Conservation (phyloP, 2,329 filamentous ascomycete species). For the Fusarium sp. region DNA sequence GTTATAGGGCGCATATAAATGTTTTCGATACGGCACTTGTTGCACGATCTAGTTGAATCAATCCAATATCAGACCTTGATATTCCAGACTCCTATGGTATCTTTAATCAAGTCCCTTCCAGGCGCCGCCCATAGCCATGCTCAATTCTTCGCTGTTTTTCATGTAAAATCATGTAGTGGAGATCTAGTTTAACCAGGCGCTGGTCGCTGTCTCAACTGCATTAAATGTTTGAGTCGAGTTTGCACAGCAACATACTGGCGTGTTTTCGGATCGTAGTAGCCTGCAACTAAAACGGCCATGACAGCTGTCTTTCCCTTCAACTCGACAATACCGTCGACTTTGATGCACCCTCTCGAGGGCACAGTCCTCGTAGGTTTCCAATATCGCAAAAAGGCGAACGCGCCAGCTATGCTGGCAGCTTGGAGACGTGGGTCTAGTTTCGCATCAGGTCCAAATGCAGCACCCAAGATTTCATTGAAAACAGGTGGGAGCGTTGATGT, state of each 20-base stretch:
- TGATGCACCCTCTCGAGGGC: slow-evolving; percentile 63
- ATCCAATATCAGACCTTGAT: slow-evolving; percentile 27
- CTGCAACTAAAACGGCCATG: slow-evolving; percentile 62
- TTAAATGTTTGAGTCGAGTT: slow-evolving; percentile 56
- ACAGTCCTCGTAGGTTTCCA: slow-evolving; percentile 58
- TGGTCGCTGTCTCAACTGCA: slow-evolving; percentile 55
- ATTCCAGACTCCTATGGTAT: slow-evolving; percentile 45
- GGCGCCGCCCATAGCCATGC: slow-evolving; percentile 45
- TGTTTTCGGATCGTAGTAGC: slow-evolving; percentile 67
- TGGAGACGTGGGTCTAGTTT: slow-evolving; percentile 52
- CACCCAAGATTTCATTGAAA: slow-evolving; percentile 42
- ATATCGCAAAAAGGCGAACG: slow-evolving; percentile 54
- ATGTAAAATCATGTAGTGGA: background rate
- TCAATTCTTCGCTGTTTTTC: slow-evolving; percentile 1
- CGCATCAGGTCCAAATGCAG: slow-evolving; percentile 45
- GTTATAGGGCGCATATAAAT: slow-evolving; percentile 17
- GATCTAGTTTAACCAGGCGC: slow-evolving; percentile 43
- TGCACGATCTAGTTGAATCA: background rate
- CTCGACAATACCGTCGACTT: slow-evolving; percentile 66
- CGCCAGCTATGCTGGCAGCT: slow-evolving; percentile 49
- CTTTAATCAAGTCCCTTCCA: slow-evolving; percentile 42
- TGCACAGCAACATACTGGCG: slow-evolving; percentile 57
- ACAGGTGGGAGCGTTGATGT: slow-evolving; percentile 42
- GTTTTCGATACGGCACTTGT: background rate
- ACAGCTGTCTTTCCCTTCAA: slow-evolving; percentile 58